Base-by-base conservation (phyloP, 139 green algal species). In the Coelastrella sp. region DNA sequence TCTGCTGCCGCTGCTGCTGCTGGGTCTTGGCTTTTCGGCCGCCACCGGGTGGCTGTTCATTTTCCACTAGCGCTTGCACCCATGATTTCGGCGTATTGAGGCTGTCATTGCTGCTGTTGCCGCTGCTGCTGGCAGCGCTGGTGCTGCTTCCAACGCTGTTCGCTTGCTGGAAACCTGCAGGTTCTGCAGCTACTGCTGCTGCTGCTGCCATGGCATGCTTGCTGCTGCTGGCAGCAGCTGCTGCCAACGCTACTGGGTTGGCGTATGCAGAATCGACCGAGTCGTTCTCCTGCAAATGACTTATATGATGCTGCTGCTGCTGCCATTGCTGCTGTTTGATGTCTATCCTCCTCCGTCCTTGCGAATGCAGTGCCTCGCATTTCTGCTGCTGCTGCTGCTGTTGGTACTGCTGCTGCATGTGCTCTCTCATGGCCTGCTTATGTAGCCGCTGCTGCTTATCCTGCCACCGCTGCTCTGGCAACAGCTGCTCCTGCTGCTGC, bases 251-350 rank as follows among this genome's bases (percentile, higher is more conserved):
- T n/a, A n/a, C n/a, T n/a, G n/a, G n/a, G n/a, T n/a, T n/a, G n/a
- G n/a, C n/a, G n/a, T n/a, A n/a, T n/a, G n/a, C n/a, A n/a, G n/a
- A n/a, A n/a, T n/a, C n/a, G n/a, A n/a, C n/a, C n/a, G n/a, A n/a
- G n/a, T n/a, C n/a, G n/a, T n/a, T n/a, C n/a, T n/a, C n/a, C n/a
- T n/a, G n/a, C n/a, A n/a, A n/a, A n/a, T n/a, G n/a, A n/a, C n/a
- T n/a, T n/a, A n/a, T 82, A 76, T 76, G 17, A 22, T 76, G 76
- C 76, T 82, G 77, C 77, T 66, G 74, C 22, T 58, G n/a, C n/a
- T 80, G n/a, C 74, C n/a, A n/a, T n/a, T n/a, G n/a, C n/a, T n/a
- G n/a, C n/a, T n/a, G n/a, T n/a, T n/a, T n/a, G n/a, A n/a, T n/a
- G n/a, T n/a, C n/a, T n/a, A n/a, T n/a, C n/a, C n/a, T n/a, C n/a